phyloP scores from a whole-genome alignment of 164 flowering plant genomes.

The Amborella trichopoda region DNA sequence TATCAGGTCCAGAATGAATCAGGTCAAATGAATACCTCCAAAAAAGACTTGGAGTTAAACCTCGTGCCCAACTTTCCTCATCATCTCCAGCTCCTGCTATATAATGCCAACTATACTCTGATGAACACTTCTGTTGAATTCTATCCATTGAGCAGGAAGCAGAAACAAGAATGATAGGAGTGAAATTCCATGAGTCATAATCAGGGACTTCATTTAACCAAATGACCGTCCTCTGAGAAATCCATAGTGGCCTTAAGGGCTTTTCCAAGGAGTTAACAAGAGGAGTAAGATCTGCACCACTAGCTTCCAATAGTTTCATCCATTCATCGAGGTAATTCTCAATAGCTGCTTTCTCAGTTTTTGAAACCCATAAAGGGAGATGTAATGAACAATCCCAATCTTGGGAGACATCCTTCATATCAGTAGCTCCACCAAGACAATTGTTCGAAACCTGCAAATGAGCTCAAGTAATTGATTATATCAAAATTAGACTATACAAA shows the following conservation, averaged over 20 bases:
- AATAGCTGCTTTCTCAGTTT: constrained; percentile 57
- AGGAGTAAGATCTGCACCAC: constrained; percentile 79
- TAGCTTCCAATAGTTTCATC: constrained; percentile 54
- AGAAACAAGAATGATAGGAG: constrained; percentile 76
- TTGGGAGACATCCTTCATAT: constrained; percentile 6
- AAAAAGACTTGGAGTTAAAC: constrained; percentile 65
- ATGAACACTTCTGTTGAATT: constrained; percentile 38
- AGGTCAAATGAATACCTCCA: constrained; percentile 77
- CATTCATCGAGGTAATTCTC: constrained; percentile 64
- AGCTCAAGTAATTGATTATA: no score
- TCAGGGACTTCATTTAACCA: constrained; percentile 98
- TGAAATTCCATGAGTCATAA: constrained; percentile 82
- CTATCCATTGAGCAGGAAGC: constrained; percentile 51
- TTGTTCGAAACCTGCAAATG: constrained; percentile 17
- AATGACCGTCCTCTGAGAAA: constrained; percentile 72
- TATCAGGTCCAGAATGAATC: constrained; percentile 57
- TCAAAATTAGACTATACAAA: no score
- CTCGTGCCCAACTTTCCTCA: constrained; percentile 98
- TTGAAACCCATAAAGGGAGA: constrained; percentile 87
- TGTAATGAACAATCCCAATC: constrained; percentile 93
- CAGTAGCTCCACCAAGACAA: constrained; percentile 7
- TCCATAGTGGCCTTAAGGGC: constrained; percentile 91
- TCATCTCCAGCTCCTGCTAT: constrained; percentile 98
- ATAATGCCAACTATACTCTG: constrained; percentile 91
- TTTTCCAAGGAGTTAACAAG: constrained; percentile 49